Conservation (phyloP, 2,329 filamentous ascomycete genomes). For the Aureobasidium mangrovei region DNA sequence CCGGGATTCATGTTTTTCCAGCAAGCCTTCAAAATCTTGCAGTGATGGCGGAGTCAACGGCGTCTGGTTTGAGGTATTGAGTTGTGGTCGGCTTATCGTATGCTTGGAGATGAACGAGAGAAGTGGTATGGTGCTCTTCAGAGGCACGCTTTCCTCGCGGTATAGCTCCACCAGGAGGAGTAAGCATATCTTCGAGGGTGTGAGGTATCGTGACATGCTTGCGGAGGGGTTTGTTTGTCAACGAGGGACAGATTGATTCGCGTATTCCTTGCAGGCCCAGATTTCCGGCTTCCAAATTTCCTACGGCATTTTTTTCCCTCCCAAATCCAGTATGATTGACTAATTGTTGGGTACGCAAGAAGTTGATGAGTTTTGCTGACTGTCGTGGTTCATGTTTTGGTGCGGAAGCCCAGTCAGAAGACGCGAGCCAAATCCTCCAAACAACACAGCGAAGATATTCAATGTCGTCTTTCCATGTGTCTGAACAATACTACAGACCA, state of each 20-base stretch:
- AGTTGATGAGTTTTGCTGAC: no score
- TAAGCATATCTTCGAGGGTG: constrained; percentile 78
- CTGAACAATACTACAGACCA: no score
- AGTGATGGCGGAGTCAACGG: constrained; percentile 31
- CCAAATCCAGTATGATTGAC: no score
- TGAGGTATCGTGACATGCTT: constrained; percentile 71
- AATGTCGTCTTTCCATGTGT: no score
- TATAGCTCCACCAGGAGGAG: constrained; percentile 77
- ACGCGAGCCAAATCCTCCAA: no score
- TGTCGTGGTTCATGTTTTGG: no score
- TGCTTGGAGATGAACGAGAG: constrained; percentile 72
- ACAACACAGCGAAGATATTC: no score
- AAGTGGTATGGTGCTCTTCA: constrained; percentile 49
- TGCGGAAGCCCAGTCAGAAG: no score
- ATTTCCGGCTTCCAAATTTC: neutral
- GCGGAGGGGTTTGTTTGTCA: constrained; percentile 6
- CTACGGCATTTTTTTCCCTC: no score
- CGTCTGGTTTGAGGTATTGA: constrained; percentile 6
- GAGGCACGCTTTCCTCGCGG: constrained; percentile 21
- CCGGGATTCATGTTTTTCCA: constrained; percentile 36
- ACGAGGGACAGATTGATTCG: neutral
- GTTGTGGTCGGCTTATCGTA: constrained; percentile 30
- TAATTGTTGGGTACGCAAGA: no score
- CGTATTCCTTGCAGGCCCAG: neutral
- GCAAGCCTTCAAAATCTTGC: constrained; percentile 23